These are phyloP conservation scores for Aspergillus sp. DNA, from an alignment of 2,329 filamentous ascomycete genomes.

Conservation along the genomic window DNA sequence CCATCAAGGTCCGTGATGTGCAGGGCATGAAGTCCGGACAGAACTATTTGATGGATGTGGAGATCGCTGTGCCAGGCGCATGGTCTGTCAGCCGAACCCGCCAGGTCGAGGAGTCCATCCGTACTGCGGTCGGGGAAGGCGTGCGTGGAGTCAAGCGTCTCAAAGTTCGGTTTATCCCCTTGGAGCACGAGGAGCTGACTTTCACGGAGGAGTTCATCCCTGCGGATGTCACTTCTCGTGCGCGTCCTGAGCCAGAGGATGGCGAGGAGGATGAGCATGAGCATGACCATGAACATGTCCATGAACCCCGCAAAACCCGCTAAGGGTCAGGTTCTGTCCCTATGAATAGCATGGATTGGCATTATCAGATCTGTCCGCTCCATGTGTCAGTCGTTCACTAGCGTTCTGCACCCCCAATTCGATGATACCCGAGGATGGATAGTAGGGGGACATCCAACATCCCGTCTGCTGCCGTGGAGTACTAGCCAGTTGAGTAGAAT, in stretches of 20 bases:
- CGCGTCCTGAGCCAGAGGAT: constrained; percentile 63
- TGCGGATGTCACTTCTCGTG: constrained; percentile 59
- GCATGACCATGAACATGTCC: constrained; percentile 9
- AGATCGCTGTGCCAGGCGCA: constrained; percentile 73
- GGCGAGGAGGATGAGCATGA: not conserved
- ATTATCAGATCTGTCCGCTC: not conserved
- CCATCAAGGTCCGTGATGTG: constrained; percentile 73
- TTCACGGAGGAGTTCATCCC: constrained; percentile 79
- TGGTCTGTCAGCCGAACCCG: constrained; percentile 75
- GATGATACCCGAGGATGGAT: not conserved
- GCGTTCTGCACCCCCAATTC: not conserved
- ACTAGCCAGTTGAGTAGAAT: not conserved
- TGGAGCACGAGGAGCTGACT: constrained; percentile 58
- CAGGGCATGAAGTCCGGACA: constrained; percentile 94
- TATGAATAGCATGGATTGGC: not conserved
- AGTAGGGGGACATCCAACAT: not conserved
- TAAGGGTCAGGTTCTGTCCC: not conserved
- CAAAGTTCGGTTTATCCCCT: constrained; percentile 77
- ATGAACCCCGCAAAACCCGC: constrained; percentile 2
- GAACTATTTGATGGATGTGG: constrained; percentile 91
- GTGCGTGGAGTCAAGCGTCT: constrained; percentile 83
- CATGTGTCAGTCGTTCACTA: not conserved
- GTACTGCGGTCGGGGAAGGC: constrained; percentile 70
- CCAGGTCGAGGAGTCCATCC: constrained; percentile 70
- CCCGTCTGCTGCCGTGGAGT: not conserved